Evolutionary conservation across 2,329 filamentous ascomycete species (phyloP).

Genomic region (Stagonosporopsis tanaceti): DNA sequence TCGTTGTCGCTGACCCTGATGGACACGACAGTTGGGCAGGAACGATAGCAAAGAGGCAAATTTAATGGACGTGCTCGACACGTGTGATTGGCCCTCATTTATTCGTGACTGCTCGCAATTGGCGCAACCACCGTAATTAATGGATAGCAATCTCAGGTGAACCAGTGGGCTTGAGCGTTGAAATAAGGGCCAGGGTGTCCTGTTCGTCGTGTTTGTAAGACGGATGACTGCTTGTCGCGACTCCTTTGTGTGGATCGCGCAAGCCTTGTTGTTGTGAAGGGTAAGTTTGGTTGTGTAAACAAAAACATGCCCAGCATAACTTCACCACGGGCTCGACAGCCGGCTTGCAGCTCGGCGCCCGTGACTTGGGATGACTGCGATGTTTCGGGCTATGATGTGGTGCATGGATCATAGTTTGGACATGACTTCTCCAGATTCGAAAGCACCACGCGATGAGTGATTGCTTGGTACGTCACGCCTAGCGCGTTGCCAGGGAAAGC

Average conservation of each 20-base stretch:
- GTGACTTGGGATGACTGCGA: constrained; percentile 5
- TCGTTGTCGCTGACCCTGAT: neutral
- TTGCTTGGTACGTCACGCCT: constrained; percentile 17
- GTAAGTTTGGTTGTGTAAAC: constrained; percentile 9
- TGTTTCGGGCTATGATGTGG: constrained; percentile 17
- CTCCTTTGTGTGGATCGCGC: constrained; percentile 6
- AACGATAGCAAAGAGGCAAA: constrained; percentile 14
- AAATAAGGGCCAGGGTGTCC: constrained; percentile 21
- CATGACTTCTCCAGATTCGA: constrained; percentile 12
- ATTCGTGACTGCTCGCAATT: constrained; percentile 6
- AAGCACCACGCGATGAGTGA: constrained; percentile 8
- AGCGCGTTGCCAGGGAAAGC: constrained; percentile 12
- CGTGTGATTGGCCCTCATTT: constrained; percentile 9
- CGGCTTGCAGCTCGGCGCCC: neutral
- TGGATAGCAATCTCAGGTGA: constrained; percentile 15
- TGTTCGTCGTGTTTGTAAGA: neutral
- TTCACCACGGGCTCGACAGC: neutral
- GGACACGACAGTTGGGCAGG: constrained; percentile 15
- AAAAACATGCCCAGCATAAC: constrained; percentile 9
- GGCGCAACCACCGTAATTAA: constrained; percentile 17
- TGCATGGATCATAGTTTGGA: constrained; percentile 19
- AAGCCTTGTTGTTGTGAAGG: constrained; percentile 10
- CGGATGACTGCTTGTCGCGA: neutral
- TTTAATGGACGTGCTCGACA: constrained; percentile 10
- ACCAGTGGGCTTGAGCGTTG: constrained; percentile 22